A percentile compares a stretch with the other conserved stretches of the same genome.
phyloP scores from a whole-genome alignment of 2,329 filamentous ascomycete species.

The Alternaria novae-zelandiae region DNA sequence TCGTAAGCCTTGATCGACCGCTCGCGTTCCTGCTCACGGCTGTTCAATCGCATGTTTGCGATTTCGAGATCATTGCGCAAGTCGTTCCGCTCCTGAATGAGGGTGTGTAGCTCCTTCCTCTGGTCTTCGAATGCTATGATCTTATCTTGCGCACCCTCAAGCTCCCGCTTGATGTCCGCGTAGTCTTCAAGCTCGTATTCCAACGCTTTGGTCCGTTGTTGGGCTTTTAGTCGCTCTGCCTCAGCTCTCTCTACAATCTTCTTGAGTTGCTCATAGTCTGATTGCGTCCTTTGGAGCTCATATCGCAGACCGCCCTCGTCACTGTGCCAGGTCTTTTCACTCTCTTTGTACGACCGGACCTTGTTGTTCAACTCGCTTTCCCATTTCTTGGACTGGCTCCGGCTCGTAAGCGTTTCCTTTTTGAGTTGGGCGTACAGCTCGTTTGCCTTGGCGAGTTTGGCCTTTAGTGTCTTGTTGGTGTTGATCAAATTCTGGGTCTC shows the following conservation, averaged over 20 bases:
- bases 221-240: conserved; percentile 63
- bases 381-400: conserved; percentile 77
- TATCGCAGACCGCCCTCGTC: conserved; percentile 64
- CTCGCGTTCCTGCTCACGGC: conserved; percentile 59
- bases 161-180: conserved; percentile 49
- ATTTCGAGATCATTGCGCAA: conserved; percentile 66
- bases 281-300: conserved; percentile 64
- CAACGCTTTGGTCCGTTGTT: conserved; percentile 61
- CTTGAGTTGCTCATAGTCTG: conserved; percentile 69
- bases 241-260: conserved; percentile 72
- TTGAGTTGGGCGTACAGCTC: conserved; percentile 72
- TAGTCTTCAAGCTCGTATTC: conserved; percentile 69
- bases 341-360: conserved; percentile 70
- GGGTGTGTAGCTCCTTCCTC: conserved; percentile 55
- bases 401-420: conserved; percentile 74
- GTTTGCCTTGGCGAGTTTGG: conserved; percentile 75
- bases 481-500: conserved; percentile 83
- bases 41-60: conserved; percentile 64
- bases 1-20: conserved; percentile 57
- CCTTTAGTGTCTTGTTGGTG: conserved; percentile 74
- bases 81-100: conserved; percentile 64
- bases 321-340: conserved; percentile 68
- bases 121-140: conserved; percentile 39
- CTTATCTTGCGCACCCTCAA: conserved; percentile 44
- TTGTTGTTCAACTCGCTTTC: conserved; percentile 74